These are phyloP conservation scores for Cucurbita argyrosperma DNA, from an alignment of 306 rosid species.

Conservation along the genomic window DNA sequence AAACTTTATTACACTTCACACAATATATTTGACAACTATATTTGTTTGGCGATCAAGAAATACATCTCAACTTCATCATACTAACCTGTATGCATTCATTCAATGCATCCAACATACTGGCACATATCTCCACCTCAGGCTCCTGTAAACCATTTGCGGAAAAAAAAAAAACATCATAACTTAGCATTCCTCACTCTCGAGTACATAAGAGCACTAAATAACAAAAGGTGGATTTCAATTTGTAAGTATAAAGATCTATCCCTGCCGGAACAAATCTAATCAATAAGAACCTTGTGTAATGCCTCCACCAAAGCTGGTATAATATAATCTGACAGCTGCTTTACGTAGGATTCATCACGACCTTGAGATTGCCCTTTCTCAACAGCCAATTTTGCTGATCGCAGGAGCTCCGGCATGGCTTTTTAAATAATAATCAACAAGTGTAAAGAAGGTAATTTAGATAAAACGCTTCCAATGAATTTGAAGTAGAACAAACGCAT, in stretches of 20 bases:
- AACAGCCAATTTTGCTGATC: conserved; percentile 80
- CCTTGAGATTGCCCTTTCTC: conserved; percentile 94
- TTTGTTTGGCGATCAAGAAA: no score
- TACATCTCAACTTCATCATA: not conserved
- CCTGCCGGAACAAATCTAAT: not conserved
- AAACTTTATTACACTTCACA: no score
- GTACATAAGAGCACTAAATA: conserved; percentile 3
- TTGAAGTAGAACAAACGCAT: not conserved
- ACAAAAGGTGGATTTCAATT: not conserved
- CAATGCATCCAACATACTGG: conserved; percentile 78
- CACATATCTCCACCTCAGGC: conserved; percentile 92
- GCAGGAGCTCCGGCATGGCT: conserved; percentile 95
- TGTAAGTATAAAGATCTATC: not conserved
- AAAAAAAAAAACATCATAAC: not conserved
- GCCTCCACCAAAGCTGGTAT: conserved; percentile 93
- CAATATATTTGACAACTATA: no score
- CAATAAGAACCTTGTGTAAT: conserved; percentile 48
- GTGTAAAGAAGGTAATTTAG: not conserved
- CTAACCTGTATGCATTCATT: conserved; percentile 85
- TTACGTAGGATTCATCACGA: conserved; percentile 59
- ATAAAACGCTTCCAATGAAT: not conserved
- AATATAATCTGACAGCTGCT: conserved; percentile 68
- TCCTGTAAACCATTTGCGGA: conserved; percentile 38
- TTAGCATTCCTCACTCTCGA: not conserved
- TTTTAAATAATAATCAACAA: conserved; percentile 5